These are phyloP conservation scores for Hygrocybe coccinea DNA, from an alignment of 768 basidiomycete species.

Conservation along the genomic window DNA sequence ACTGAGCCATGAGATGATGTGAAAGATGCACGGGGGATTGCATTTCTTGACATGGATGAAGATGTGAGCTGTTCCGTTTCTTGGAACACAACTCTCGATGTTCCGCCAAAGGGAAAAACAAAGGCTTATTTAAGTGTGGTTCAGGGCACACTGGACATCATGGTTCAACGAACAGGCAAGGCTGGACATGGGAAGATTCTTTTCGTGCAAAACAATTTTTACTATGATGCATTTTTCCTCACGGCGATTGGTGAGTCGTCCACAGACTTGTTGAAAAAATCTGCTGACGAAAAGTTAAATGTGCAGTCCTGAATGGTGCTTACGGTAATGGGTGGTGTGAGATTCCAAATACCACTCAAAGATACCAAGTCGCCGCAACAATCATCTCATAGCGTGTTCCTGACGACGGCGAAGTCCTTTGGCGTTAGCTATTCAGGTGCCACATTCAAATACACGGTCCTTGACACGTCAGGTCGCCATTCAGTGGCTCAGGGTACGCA, in stretches of 20 bases:
- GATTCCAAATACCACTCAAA: slow-evolving; percentile 49
- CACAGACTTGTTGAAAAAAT: slow-evolving; percentile 7
- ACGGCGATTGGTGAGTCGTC: slow-evolving; percentile 78
- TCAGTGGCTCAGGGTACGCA: slow-evolving; percentile 80
- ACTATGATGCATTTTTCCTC: slow-evolving; percentile 97
- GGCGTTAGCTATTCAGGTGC: slow-evolving; percentile 94
- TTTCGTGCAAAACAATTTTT: slow-evolving; percentile 96
- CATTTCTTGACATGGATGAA: slow-evolving; percentile 91
- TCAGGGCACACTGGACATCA: slow-evolving; percentile 86
- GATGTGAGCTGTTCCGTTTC: slow-evolving; percentile 56
- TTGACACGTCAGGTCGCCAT: slow-evolving; percentile 83
- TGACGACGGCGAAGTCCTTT: slow-evolving; percentile 56
- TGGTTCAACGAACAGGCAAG: slow-evolving; percentile 77
- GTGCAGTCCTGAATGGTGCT: slow-evolving; percentile 83
- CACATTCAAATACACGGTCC: slow-evolving; percentile 93
- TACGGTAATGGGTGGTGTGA: slow-evolving; percentile 81
- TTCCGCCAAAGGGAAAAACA: background rate
- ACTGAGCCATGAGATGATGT: slow-evolving; percentile 58
- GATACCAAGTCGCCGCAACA: slow-evolving; percentile 49
- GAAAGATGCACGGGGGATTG: slow-evolving; percentile 71
- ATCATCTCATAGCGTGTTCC: background rate
- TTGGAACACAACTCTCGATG: too few species aligned
- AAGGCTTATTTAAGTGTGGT: slow-evolving; percentile 3
- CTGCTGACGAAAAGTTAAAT: slow-evolving; percentile 8
- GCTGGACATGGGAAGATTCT: slow-evolving; percentile 57